These are phyloP conservation scores for Solanum chacoense DNA, from an alignment of 305 asterid species.

Conservation along the genomic window DNA sequence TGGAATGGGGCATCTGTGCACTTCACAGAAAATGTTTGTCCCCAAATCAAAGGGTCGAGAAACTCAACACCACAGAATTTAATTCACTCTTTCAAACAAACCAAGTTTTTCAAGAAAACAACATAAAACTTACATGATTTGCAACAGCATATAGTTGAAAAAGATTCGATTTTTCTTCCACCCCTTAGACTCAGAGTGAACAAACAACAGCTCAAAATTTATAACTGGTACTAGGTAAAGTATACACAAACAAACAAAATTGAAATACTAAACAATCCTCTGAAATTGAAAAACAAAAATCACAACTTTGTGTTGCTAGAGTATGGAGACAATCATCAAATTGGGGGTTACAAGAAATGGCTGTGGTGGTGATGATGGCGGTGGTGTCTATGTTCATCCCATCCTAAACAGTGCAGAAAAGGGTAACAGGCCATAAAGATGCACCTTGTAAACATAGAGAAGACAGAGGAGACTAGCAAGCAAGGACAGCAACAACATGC, in stretches of 20 bases:
- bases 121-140: neutral
- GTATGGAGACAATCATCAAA: neutral
- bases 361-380: slow-evolving; percentile 31
- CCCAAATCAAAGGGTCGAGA: neutral
- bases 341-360: neutral
- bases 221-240: neutral
- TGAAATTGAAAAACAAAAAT: neutral
- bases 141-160: neutral
- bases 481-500: slow-evolving; percentile 42
- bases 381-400: slow-evolving; percentile 47
- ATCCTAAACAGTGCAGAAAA: slow-evolving; percentile 56
- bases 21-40: neutral
- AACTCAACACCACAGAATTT: neutral
- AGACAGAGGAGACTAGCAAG: slow-evolving; percentile 18
- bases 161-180: neutral
- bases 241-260: neutral
- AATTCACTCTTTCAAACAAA: neutral
- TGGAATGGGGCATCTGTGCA: neutral
- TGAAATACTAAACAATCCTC: neutral
- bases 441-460: slow-evolving; percentile 32
- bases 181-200: neutral
- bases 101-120: neutral
- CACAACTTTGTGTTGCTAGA: neutral
- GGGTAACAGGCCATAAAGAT: slow-evolving; percentile 27
- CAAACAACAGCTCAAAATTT: neutral